Base-by-base conservation (phyloP, 306 rosid species). In the Trifolium repens region DNA sequence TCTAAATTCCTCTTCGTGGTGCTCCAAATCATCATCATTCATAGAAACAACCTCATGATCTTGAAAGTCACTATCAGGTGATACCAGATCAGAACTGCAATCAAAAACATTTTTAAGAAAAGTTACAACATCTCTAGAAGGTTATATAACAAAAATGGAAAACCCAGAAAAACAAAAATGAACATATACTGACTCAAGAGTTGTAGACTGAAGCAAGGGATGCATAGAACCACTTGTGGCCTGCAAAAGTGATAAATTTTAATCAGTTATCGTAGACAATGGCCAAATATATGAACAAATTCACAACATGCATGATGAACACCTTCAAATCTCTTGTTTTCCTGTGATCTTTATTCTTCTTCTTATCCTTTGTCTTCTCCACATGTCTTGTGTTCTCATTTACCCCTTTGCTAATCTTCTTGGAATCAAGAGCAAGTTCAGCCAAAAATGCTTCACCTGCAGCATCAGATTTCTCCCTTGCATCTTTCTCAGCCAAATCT, bases 401-500 rank as follows among this genome's bases (percentile, higher is more conserved):
- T 64, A 90, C 97, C 86, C 96, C 92, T 82, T 73, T 90, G 72
- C 78, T 71, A 81, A 69, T 81, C 87, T 90, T 92, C 84, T 87
- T 88, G 71, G 98, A 84, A 86, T 96, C 97, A 57, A 85, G 96
- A 57, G 88, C 99, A 84, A 96, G 96, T 85, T 96, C 99, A 1
- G 98, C 99, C 86, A 96, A 86, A 82, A 96, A 85, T 42, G 98
- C 98, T 82, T 96, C 98, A 69, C 99, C 84, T 16, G 91, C 92
- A 53, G 97, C 99, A 83, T 96, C 99, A 24, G 99, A 96, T 85
- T 88, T 92, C 84, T 92, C 91, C 12, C 88, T 89, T 67, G 96
- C 99, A 83, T 96, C 92, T 83, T 90, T 90, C 91, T 96, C 97
- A 47, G 99, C 98, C 82, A 96, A 87, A 77, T 89, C 97, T 84